phyloP scores from a whole-genome alignment of 2,329 filamentous ascomycete genomes.

The Calonectria leucothoes region DNA sequence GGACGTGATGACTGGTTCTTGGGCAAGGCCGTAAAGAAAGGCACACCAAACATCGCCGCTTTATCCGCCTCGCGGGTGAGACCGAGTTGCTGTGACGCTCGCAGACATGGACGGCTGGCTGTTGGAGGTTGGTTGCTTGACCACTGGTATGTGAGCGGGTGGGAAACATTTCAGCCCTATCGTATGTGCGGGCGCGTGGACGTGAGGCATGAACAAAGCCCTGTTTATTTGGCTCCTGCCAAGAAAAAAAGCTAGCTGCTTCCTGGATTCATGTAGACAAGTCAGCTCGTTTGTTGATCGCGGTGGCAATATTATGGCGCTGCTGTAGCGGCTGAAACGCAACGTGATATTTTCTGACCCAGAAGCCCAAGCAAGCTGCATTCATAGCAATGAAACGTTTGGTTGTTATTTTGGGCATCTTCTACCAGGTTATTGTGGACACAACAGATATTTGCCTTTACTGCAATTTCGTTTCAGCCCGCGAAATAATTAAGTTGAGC shows the following conservation, averaged over 20 bases:
- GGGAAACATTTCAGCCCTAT: constrained; percentile 6
- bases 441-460: background rate
- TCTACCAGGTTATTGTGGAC: background rate
- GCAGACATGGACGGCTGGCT: background rate
- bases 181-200: constrained; percentile 10
- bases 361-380: background rate
- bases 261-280: background rate
- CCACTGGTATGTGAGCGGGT: background rate
- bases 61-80: background rate
- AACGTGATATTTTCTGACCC: constrained; percentile 5
- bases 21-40: background rate
- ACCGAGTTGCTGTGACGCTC: no score
- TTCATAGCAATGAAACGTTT: background rate
- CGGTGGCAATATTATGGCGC: background rate
- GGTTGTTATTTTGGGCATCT: background rate
- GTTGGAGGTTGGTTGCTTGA: background rate
- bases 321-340: background rate
- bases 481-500: background rate
- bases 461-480: background rate
- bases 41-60: background rate
- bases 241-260: background rate
- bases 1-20: background rate
- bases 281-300: background rate
- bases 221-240: background rate
- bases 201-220: background rate